phyloP scores from a whole-genome alignment of 306 rosid genomes.

The Sechiopsis laciniata region DNA sequence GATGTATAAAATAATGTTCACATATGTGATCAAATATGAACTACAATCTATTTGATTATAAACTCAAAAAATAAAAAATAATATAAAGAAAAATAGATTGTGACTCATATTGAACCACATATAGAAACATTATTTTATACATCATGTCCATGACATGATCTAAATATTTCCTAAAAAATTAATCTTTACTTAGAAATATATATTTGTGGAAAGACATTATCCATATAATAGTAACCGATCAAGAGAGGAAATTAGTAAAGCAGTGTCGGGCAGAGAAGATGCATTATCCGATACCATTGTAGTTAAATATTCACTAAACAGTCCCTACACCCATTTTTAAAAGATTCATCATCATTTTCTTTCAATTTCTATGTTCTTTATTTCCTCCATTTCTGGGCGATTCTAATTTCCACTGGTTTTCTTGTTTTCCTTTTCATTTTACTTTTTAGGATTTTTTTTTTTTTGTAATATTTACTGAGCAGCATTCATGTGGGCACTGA shows the following conservation, averaged over 20 bases:
- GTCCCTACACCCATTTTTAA: neutral
- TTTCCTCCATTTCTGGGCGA: neutral
- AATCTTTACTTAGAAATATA: too few relatives aligned
- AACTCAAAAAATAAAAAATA: too few relatives aligned
- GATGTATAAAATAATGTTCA: too few relatives aligned
- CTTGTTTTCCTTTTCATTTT: neutral
- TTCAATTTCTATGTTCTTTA: neutral
- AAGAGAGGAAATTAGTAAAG: neutral
- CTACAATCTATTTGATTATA: too few relatives aligned
- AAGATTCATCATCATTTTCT: neutral
- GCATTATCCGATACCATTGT: neutral
- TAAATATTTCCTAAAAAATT: too few relatives aligned
- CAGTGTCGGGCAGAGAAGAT: constrained; percentile 14
- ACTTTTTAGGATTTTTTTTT: neutral
- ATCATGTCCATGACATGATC: too few relatives aligned
- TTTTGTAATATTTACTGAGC: neutral
- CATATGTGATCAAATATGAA: too few relatives aligned
- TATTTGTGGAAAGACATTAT: too few relatives aligned
- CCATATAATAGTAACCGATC: too few relatives aligned
- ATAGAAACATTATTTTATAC: too few relatives aligned
- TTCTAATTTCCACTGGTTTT: neutral
- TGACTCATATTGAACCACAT: too few relatives aligned
- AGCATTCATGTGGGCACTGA: constrained; percentile 13
- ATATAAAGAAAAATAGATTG: too few relatives aligned
- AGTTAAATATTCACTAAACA: constrained; percentile 10